These are phyloP conservation scores for Amphirosellinia nigrospora DNA, from an alignment of 495 filamentous ascomycete genomes.

Conservation along the genomic window DNA sequence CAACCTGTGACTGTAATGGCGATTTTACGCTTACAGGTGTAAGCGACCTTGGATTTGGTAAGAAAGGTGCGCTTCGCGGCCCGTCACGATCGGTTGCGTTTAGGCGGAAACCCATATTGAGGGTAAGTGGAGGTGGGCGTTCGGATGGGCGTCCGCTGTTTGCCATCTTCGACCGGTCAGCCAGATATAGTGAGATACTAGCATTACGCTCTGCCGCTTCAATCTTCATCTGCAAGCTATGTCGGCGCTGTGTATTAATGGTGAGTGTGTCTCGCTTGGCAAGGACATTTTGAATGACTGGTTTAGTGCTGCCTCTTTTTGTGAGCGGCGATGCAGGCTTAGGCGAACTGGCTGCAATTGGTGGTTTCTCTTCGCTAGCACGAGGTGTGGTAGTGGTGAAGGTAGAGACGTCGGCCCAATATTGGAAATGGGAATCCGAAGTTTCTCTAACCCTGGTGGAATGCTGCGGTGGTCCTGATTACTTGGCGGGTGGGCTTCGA, in stretches of 20 bases:
- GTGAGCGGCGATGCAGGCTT: conserved; percentile 1
- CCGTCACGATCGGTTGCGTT: conserved; percentile 31
- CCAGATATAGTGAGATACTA: neutral
- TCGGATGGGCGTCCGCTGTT: conserved; percentile 21
- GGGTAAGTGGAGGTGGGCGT: conserved; percentile 37
- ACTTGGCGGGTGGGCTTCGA: conserved; percentile 27
- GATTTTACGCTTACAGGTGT: conserved; percentile 29
- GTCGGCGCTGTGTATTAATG: conserved; percentile 38
- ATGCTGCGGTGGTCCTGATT: conserved; percentile 27
- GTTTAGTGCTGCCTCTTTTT: conserved; percentile 30
- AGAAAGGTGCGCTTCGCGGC: conserved; percentile 31
- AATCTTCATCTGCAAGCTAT: conserved; percentile 54
- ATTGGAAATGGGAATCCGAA: conserved; percentile 27
- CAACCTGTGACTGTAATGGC: conserved; percentile 16
- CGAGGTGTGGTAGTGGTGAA: conserved; percentile 37
- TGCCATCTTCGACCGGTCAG: conserved; percentile 28
- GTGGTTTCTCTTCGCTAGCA: conserved; percentile 39
- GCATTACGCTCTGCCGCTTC: conserved; percentile 44
- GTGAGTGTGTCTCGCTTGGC: conserved; percentile 53
- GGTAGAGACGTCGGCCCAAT: conserved; percentile 35
- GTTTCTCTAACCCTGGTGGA: conserved; percentile 30
- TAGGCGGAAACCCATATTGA: conserved; percentile 24
- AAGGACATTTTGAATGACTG: conserved; percentile 48
- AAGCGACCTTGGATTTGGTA: conserved; percentile 22
- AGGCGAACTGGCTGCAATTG: conserved; percentile 11